Base-by-base conservation (phyloP, 352 stramenopile species). In the Detonula confervacea region DNA sequence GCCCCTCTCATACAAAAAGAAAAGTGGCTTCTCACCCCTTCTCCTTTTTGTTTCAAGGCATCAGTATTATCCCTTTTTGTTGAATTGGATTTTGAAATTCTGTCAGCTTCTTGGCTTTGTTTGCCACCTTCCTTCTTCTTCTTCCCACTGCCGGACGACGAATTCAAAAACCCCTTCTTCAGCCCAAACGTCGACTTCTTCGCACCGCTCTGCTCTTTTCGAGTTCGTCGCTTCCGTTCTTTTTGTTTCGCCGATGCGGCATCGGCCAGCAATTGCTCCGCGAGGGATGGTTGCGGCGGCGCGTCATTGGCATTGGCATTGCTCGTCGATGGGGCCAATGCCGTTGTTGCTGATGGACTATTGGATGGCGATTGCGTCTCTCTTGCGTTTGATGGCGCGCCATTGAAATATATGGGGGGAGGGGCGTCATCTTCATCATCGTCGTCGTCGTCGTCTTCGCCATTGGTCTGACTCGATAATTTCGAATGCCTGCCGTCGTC, bases 81-180 rank as follows among this genome's bases (percentile, higher is more conserved):
- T n/a, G 30, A n/a, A 47, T 59, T 33, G 7, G 33, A 25, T 37
- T 69, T 65, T 47, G 47, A 47, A 22, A 29, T 47, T 64, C 29
- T 22, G 22, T 49, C 20, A 39, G 55, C 39, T 49, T 49, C 18
- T 20, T n/a, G 16, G 16, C 12, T 49, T n/a, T 49, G 4, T 16
- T 59, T 35, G 14, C 39, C 11, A 51, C 6, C 35, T 29, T 76
- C 66, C 56, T 60, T 52, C 18, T 65, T 73, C 22, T 25, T 30
- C 11, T 71, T 66, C 3, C 24, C 16, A 25, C 73, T 77, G 22
- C 68, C 69, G 7, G 37, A 51, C 11, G 62, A 71, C 5, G 64
- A 66, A 33, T 71, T 80, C 61, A 84, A 68, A 71, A 87, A 87
- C 24, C 80, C 80, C 44, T 79, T 82, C 51, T 84, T 83, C 37